These are phyloP conservation scores for Saccharomyces eubayanus DNA, from an alignment of 805 yeast genomes.

Conservation along the genomic window DNA sequence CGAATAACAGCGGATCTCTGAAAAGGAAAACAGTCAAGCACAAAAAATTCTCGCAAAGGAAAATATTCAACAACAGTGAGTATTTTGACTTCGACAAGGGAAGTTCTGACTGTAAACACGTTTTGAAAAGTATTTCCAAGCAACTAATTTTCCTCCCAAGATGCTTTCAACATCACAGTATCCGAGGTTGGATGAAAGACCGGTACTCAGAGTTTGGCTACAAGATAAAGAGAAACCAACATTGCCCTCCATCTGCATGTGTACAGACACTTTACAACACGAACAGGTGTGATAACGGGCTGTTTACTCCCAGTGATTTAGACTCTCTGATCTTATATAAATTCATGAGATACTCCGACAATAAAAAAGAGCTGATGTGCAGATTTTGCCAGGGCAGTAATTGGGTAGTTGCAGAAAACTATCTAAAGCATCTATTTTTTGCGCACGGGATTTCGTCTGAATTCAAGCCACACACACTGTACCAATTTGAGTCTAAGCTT, in stretches of 20 bases:
- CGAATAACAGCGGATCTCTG: not conserved
- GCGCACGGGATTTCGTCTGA: constrained; percentile 19
- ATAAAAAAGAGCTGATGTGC: constrained; percentile 12
- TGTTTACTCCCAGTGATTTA: not conserved
- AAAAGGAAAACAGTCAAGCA: not conserved
- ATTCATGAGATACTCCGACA: constrained; percentile 6
- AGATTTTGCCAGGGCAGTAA: constrained; percentile 18
- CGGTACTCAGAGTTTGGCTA: constrained; percentile 8
- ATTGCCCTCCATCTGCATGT: constrained; percentile 12
- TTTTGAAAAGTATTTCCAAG: not conserved
- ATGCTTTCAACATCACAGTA: constrained; percentile 16
- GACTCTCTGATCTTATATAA: constrained; percentile 4
- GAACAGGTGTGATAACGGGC: not conserved
- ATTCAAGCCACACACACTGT: constrained; percentile 1
- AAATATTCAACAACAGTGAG: not conserved
- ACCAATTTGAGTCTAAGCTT: not conserved
- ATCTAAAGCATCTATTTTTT: constrained; percentile 15
- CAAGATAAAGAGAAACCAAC: constrained; percentile 9
- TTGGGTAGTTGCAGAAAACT: constrained; percentile 10
- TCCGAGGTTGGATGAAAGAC: constrained; percentile 10
- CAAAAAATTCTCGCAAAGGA: not conserved
- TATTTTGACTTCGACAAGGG: constrained; percentile 4
- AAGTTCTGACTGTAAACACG: not conserved
- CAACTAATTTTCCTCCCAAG: constrained; percentile 10
- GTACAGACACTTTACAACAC: not conserved